Conservation (phyloP, 257 asterid genomes). For the Anisodus acutangulus region DNA sequence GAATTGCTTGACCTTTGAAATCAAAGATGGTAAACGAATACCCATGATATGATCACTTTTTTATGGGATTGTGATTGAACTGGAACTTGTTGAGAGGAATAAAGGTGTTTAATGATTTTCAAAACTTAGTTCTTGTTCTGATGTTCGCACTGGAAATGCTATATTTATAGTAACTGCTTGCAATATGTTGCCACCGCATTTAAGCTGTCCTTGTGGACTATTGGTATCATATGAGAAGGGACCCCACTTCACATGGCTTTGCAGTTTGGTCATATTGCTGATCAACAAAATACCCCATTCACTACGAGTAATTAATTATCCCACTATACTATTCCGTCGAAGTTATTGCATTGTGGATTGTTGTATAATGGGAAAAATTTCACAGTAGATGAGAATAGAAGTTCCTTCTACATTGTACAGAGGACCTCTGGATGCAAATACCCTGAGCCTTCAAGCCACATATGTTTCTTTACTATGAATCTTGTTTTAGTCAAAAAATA, state of each 20-base stretch:
- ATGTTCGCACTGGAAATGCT: not conserved
- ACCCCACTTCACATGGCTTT: slow-evolving; percentile 42
- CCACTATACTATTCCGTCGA: not conserved
- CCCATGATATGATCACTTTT: slow-evolving; percentile 34
- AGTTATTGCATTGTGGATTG: not conserved
- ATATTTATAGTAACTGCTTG: slow-evolving; percentile 28
- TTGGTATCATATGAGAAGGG: not conserved
- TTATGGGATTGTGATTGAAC: not conserved
- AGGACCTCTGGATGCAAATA: not conserved
- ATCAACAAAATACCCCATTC: not conserved
- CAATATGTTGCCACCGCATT: not conserved
- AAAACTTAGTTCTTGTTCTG: not conserved
- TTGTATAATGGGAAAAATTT: not conserved
- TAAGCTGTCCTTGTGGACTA: not conserved
- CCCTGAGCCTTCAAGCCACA: not conserved
- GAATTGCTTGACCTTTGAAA: slow-evolving; percentile 37
- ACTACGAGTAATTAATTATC: not conserved
- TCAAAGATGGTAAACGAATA: slow-evolving; percentile 37
- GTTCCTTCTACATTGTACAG: too few species aligned
- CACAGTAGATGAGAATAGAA: too few species aligned
- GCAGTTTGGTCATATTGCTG: not conserved
- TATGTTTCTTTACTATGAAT: too few species aligned
- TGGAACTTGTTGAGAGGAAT: not conserved
- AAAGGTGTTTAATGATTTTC: not conserved
- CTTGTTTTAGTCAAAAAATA: not conserved